These are phyloP conservation scores for Trichoderma arundinaceum DNA, from an alignment of 2,329 filamentous ascomycete genomes.

Conservation along the genomic window DNA sequence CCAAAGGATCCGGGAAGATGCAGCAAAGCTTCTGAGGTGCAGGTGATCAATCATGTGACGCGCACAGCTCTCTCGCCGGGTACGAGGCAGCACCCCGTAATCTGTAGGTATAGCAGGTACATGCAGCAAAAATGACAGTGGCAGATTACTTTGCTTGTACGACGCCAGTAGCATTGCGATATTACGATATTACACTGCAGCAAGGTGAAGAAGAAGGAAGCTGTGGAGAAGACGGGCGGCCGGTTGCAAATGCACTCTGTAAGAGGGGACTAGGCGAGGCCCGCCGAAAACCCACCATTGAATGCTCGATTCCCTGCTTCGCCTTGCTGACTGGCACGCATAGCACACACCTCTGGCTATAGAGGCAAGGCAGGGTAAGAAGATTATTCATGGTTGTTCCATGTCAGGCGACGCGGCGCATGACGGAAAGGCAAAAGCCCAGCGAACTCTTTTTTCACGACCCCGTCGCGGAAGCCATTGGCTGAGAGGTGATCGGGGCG, in stretches of 20 bases:
- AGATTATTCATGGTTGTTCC: slow-evolving; percentile 15
- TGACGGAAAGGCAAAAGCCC: slow-evolving; percentile 13
- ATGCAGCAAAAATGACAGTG: too few relatives aligned
- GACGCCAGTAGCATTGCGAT: neutral
- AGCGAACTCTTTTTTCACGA: slow-evolving; percentile 8
- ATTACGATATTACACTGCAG: neutral
- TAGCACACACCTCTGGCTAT: neutral
- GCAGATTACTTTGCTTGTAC: neutral
- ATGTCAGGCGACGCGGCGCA: slow-evolving; percentile 29
- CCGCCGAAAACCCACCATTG: slow-evolving; percentile 7
- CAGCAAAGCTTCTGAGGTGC: slow-evolving; percentile 15
- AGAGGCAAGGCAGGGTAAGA: slow-evolving; percentile 6
- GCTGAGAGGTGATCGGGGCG: slow-evolving; percentile 28
- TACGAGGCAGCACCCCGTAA: neutral
- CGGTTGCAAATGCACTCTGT: slow-evolving; percentile 7
- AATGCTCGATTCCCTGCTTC: neutral
- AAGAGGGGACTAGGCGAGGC: slow-evolving; percentile 15
- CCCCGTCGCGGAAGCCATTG: slow-evolving; percentile 18
- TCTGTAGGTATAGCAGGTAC: neutral
- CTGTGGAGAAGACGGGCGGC: neutral
- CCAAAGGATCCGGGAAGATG: slow-evolving; percentile 14
- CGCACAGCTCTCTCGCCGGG: neutral
- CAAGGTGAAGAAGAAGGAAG: slow-evolving; percentile 1
- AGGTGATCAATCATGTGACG: slow-evolving; percentile 32
- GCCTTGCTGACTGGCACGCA: slow-evolving; percentile 15